phyloP scores from a whole-genome alignment of 1,139 yeast species.

The Blastobotrys capitulatus region DNA sequence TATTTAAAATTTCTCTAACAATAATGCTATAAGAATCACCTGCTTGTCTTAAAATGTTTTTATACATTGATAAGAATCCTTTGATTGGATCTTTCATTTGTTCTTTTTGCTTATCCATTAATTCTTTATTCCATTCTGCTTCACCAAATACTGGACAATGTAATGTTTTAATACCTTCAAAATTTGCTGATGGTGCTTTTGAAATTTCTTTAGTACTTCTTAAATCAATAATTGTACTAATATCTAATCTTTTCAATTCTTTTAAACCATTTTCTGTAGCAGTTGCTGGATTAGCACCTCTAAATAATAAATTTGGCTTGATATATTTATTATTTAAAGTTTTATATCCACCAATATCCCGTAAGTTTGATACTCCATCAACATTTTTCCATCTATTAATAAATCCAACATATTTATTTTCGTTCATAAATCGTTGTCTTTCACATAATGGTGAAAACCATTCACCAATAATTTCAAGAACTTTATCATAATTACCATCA shows the following conservation, averaged over 20 bases:
- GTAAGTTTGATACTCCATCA: slow-evolving; percentile 65
- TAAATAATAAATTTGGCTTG: slow-evolving; percentile 49
- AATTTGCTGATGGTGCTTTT: slow-evolving; percentile 39
- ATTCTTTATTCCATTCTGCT: slow-evolving; percentile 59
- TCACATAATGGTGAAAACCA: slow-evolving; percentile 51
- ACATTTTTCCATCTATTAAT: slow-evolving; percentile 53
- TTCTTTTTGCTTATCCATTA: slow-evolving; percentile 52
- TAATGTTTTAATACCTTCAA: slow-evolving; percentile 44
- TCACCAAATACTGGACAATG: slow-evolving; percentile 57
- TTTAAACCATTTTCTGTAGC: slow-evolving; percentile 44
- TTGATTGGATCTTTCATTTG: slow-evolving; percentile 55
- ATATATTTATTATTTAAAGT: slow-evolving; percentile 41
- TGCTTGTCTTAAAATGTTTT: slow-evolving; percentile 52
- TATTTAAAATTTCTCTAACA: slow-evolving; percentile 41
- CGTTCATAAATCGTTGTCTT: slow-evolving; percentile 45
- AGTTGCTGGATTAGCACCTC: slow-evolving; percentile 57
- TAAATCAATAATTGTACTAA: slow-evolving; percentile 60
- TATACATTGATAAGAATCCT: slow-evolving; percentile 60
- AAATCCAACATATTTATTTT: slow-evolving; percentile 37
- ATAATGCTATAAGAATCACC: slow-evolving; percentile 22
- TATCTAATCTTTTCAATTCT: slow-evolving; percentile 35
- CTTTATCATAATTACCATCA: slow-evolving; percentile 15
- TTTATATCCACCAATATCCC: slow-evolving; percentile 79
- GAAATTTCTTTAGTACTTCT: slow-evolving; percentile 57
- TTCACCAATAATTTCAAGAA: slow-evolving; percentile 39